These are phyloP conservation scores for Candida sp. DNA, from an alignment of 1,139 yeast species.

Conservation along the genomic window DNA sequence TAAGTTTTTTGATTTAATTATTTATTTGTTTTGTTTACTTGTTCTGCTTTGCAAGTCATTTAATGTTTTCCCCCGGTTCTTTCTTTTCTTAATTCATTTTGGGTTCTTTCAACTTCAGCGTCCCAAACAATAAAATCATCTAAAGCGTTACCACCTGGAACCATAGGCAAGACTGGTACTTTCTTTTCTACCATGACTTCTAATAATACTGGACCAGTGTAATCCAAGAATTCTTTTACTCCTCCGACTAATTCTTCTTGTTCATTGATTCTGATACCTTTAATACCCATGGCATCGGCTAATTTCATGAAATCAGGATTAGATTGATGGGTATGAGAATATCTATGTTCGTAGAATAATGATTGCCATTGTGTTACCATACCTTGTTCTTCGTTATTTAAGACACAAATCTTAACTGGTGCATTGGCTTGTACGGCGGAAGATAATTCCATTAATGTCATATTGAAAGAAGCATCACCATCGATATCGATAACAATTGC, in stretches of 20 bases:
- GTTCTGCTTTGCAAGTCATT: background rate
- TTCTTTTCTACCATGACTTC: conserved; percentile 93
- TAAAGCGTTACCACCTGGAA: conserved; percentile 92
- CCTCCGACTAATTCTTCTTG: conserved; percentile 61
- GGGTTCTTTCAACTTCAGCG: conserved; percentile 72
- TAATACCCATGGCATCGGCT: conserved; percentile 91
- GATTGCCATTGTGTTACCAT: conserved; percentile 99
- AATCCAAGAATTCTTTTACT: conserved; percentile 68
- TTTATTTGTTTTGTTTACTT: background rate
- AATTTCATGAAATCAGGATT: conserved; percentile 92
- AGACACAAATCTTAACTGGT: conserved; percentile 83
- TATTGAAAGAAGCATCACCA: conserved; percentile 97
- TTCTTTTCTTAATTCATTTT: conserved; percentile 58
- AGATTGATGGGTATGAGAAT: conserved; percentile 92
- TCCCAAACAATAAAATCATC: conserved; percentile 90
- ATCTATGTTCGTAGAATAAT: conserved; percentile 92
- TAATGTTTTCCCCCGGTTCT: conserved; percentile 58
- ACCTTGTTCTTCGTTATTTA: conserved; percentile 98
- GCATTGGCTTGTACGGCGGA: conserved; percentile 93
- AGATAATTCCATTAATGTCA: conserved; percentile 91
- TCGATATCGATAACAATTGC: conserved; percentile 95
- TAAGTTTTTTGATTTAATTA: background rate
- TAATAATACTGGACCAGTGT: conserved; percentile 77
- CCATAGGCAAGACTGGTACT: conserved; percentile 98
- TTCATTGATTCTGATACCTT: conserved; percentile 69